Base-by-base conservation (phyloP, 2,329 filamentous ascomycete genomes). In the Diaporthe nobilis region DNA sequence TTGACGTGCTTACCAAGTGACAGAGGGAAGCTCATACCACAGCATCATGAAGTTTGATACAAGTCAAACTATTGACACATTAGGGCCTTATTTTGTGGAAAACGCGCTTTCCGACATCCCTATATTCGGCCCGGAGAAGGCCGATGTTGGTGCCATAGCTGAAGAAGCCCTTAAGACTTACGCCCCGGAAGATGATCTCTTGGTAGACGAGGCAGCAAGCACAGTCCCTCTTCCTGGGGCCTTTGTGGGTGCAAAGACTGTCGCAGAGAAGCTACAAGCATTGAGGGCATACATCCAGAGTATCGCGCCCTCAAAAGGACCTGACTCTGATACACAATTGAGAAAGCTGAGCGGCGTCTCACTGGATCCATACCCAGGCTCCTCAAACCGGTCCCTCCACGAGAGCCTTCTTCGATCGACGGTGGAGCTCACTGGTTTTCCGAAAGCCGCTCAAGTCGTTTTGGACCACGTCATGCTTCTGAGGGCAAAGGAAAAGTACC, bases 401-500 rank as follows among this genome's bases (percentile, higher is more conserved):
- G 91, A 93, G 78, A 85, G 86, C 60, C 82, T 92, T 28, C 83
- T 92, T 1, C 82, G 82, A 12, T 85, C 85, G 1, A 85, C 88
- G 17, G 81, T 85, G 37, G 84, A 87, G 57, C 85, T 85, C 2
- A 85, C 83, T 53, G 86, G 86, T 1, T 85, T 91, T 7, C 87
- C 90, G 0, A 85, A 85, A 55, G 85, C 89, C 76, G 89, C 88
- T 1, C 89, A 90, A 71, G 85, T 84, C 20, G 82, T 90, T 10
- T 80, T 91, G 17, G 89, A 92, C 76, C 89, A 92, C 77, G 82
- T 86, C 5, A 91, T 92, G 87, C 83, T 93, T 13, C 83, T 90
- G 51, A 89, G 92, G 22, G 90, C 91, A 10, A 90, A 89, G 77
- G 90, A 91, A 78, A 89, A 87, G 73, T 93, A 93, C 77, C 83